These are phyloP conservation scores for Atkinsonella texensis DNA, from an alignment of 2,329 filamentous ascomycete genomes.

Conservation along the genomic window DNA sequence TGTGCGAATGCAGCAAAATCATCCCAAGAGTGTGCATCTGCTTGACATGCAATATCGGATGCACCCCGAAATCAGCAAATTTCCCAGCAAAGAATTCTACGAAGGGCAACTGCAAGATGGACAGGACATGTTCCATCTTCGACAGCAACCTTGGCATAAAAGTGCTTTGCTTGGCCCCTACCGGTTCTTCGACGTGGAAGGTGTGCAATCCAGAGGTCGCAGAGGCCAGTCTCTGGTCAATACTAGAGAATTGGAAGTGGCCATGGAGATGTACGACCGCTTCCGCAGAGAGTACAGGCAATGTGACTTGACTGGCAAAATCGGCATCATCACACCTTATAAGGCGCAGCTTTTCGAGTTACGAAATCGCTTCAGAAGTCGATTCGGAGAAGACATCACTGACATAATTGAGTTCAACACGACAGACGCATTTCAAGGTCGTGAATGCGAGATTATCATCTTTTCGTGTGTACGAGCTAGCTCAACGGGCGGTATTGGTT, in stretches of 20 bases:
- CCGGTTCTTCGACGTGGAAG: conserved; percentile 92
- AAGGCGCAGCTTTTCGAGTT: conserved; percentile 83
- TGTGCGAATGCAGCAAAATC: conserved; percentile 93
- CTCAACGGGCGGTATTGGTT: conserved; percentile 89
- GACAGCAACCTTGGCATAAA: conserved; percentile 74
- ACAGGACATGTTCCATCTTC: conserved; percentile 63
- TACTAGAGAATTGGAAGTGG: conserved; percentile 72
- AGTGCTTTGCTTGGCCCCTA: conserved; percentile 78
- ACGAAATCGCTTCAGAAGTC: conserved; percentile 57
- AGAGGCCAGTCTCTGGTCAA: conserved; percentile 88
- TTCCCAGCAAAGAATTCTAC: conserved; percentile 88
- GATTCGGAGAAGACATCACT: conserved; percentile 64
- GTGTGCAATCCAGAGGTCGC: conserved; percentile 68
- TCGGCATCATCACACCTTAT: conserved; percentile 96
- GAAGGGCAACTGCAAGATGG: conserved; percentile 80
- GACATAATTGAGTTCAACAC: conserved; percentile 93
- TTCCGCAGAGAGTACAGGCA: conserved; percentile 59
- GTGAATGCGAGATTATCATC: conserved; percentile 96
- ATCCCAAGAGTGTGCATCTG: conserved; percentile 77
- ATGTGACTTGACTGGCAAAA: conserved; percentile 65
- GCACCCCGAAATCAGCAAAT: conserved; percentile 91
- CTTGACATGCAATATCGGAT: conserved; percentile 98
- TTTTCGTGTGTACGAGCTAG: conserved; percentile 96
- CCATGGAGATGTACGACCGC: conserved; percentile 72
- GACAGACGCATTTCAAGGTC: conserved; percentile 93